A percentile compares a stretch with the other conserved stretches of the same genome.
Conservation (phyloP, 129 eudicot genomes). For the Pittosporum tobira region DNA sequence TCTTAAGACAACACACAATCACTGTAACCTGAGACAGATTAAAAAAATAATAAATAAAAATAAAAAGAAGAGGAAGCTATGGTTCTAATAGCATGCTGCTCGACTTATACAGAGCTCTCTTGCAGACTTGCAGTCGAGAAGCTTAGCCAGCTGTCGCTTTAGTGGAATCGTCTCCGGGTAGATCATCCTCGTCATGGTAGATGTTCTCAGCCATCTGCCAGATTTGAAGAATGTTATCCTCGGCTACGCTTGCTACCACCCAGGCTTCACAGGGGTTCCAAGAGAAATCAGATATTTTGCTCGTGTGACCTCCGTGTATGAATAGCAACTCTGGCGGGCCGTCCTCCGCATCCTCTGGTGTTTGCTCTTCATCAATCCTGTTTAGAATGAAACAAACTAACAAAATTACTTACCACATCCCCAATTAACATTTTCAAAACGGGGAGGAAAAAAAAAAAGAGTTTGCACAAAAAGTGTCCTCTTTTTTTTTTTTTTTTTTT, state of each 20-base stretch:
- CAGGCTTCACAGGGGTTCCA: conserved; percentile 98
- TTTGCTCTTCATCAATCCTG: conserved; percentile 77
- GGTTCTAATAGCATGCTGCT: too few relatives aligned
- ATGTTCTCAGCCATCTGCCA: conserved; percentile 99
- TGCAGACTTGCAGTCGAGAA: too few relatives aligned
- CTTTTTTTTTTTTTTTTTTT: too few relatives aligned
- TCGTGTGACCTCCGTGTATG: conserved; percentile 93
- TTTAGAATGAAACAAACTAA: background rate
- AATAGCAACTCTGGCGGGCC: conserved; percentile 95
- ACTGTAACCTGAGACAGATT: too few relatives aligned
- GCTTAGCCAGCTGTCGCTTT: conserved; percentile 20
- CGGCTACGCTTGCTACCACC: conserved; percentile 89
- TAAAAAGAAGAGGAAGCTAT: too few relatives aligned
- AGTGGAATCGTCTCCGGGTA: conserved; percentile 50
- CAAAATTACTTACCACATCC: too few relatives aligned
- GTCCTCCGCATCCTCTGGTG: conserved; percentile 86
- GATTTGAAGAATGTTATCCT: conserved; percentile 83
- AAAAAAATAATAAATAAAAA: too few relatives aligned
- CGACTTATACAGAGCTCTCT: conserved; percentile 3
- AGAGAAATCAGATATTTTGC: conserved; percentile 82
- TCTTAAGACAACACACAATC: too few relatives aligned
- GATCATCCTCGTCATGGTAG: conserved; percentile 83
- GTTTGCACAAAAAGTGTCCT: too few relatives aligned
- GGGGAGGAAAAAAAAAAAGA: too few relatives aligned
- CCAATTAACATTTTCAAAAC: too few relatives aligned